phyloP scores from a whole-genome alignment of 176 grass and related monocot genomes.

The Tuctoria greenei region DNA sequence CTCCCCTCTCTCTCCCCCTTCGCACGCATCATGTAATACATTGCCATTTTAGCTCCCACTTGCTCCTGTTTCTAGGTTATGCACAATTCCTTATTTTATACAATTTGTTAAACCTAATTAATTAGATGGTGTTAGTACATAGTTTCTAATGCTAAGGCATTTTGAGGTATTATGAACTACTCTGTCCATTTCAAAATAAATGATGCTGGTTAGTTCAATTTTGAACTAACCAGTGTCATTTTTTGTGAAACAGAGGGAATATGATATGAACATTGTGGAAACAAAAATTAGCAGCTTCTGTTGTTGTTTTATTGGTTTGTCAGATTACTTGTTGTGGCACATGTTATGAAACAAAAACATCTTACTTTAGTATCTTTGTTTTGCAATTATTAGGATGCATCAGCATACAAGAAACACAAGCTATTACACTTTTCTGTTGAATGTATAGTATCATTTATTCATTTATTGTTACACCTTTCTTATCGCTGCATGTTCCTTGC shows the following conservation, averaged over 20 bases:
- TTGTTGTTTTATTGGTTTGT: background rate
- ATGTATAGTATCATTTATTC: background rate
- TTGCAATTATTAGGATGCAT: background rate
- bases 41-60: background rate
- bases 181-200: no score
- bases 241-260: no score
- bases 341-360: background rate
- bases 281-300: background rate
- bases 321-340: background rate
- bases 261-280: background rate
- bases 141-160: background rate
- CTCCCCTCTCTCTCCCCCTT: background rate
- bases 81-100: background rate
- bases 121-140: background rate
- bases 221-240: no score
- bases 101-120: background rate
- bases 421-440: background rate
- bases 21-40: background rate
- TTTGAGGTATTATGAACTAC: background rate
- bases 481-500: slow-evolving; percentile 6
- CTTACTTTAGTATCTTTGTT: slow-evolving; percentile 16
- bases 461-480: background rate
- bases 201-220: no score
- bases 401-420: background rate
- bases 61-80: background rate